phyloP scores from a whole-genome alignment of 1,139 yeast species.

The Hanseniaspora uvarum region DNA sequence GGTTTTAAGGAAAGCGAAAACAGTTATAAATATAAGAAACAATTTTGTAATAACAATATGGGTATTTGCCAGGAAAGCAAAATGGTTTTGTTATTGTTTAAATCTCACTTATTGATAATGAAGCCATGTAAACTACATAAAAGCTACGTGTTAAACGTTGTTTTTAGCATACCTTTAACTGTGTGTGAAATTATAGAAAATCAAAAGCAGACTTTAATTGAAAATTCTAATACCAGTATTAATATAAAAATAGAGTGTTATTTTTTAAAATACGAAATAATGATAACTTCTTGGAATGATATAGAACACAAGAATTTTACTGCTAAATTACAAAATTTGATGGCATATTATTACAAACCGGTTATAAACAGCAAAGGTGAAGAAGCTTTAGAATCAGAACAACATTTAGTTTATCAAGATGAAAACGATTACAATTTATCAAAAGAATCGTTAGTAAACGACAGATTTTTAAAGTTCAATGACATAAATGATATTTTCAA shows the following conservation, averaged over 20 bases:
- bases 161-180: conserved; percentile 1
- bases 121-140: not conserved
- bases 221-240: not conserved
- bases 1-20: not conserved
- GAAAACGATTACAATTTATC: not conserved
- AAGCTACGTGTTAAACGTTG: not conserved
- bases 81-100: conserved; percentile 1
- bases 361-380: not conserved
- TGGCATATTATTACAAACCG: not conserved
- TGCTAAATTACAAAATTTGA: not conserved
- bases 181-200: not conserved
- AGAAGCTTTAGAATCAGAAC: not conserved
- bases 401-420: not conserved
- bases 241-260: not conserved
- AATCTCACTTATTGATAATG: conserved; percentile 5
- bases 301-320: conserved; percentile 5
- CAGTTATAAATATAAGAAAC: not conserved
- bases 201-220: not conserved
- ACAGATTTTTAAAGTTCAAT: not conserved
- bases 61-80: not conserved
- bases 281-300: conserved; percentile 6
- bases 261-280: conserved; percentile 4
- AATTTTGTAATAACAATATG: not conserved
- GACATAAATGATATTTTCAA: not conserved
- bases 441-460: not conserved